Evolutionary conservation across 2,329 filamentous ascomycete species (phyloP).

Genomic region (Pleomassaria siparia): DNA sequence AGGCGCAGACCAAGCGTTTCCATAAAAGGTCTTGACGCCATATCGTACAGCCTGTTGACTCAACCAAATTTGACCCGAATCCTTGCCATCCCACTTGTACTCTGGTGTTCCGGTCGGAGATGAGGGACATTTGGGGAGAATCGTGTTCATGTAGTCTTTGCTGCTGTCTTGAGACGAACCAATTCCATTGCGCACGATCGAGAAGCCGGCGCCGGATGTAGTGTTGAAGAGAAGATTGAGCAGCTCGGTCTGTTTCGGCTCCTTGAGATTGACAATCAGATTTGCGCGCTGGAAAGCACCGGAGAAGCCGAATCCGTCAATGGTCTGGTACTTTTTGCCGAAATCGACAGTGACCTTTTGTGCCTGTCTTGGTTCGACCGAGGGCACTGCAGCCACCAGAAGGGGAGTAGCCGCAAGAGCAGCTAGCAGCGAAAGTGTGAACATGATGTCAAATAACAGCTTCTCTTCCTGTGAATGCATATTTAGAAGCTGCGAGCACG

Average conservation of each 20-base stretch:
- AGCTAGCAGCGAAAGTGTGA: constrained; percentile 9
- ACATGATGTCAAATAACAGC: constrained; percentile 13
- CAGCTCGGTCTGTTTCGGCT: constrained; percentile 45
- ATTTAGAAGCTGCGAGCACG: neutral
- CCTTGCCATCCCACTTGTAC: constrained; percentile 33
- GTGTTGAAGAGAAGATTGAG: constrained; percentile 51
- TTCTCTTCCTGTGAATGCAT: neutral
- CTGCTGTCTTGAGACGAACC: constrained; percentile 46
- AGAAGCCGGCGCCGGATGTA: constrained; percentile 48
- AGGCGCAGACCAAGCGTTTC: constrained; percentile 54
- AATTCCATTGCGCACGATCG: constrained; percentile 51
- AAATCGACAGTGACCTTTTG: constrained; percentile 45
- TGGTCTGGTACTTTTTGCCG: constrained; percentile 48
- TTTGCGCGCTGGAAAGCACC: constrained; percentile 51
- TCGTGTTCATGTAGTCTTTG: constrained; percentile 42
- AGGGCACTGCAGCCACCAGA: constrained; percentile 13
- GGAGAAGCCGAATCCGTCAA: constrained; percentile 51
- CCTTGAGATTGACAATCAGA: constrained; percentile 45
- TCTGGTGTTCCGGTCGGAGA: constrained; percentile 18
- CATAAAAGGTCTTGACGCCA: constrained; percentile 51
- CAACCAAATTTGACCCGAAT: constrained; percentile 54
- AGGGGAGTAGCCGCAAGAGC: constrained; percentile 15
- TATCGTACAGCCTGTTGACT: constrained; percentile 51
- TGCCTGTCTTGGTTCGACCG: constrained; percentile 20
- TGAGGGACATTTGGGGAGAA: constrained; percentile 26